Conservation (phyloP, 2,329 filamentous ascomycete genomes). For the Sclerotinia minor region DNA sequence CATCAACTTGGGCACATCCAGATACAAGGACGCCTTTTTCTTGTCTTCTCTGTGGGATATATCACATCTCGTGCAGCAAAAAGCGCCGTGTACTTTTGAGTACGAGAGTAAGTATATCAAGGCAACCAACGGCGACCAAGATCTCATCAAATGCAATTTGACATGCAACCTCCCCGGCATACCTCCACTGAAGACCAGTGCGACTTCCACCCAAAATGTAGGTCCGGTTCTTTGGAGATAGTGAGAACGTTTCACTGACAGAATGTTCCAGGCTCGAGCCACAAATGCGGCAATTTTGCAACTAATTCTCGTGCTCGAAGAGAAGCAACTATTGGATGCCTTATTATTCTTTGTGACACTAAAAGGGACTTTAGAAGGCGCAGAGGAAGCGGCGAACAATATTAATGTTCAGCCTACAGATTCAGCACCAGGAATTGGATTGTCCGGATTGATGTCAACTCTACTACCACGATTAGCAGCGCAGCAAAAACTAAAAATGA, state of each 20-base stretch:
- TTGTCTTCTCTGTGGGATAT: not conserved
- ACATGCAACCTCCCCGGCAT: not conserved
- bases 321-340: not conserved
- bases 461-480: not conserved
- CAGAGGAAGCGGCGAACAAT: no score
- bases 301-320: slow-evolving; percentile 19
- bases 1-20: not conserved
- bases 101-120: not conserved
- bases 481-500: no score
- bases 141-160: not conserved
- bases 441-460: not conserved
- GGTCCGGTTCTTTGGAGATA: not conserved
- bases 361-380: not conserved
- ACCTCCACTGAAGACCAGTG: not conserved
- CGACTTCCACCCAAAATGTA: not conserved
- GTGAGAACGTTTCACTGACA: not conserved
- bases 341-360: not conserved
- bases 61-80: not conserved
- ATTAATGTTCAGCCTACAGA: not conserved
- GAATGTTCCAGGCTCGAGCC: not conserved
- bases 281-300: not conserved
- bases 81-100: not conserved
- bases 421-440: not conserved
- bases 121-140: no score
- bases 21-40: not conserved